Evolutionary conservation across 2,329 filamentous ascomycete genomes (phyloP).

Genomic region (Ceratocystis huliohia): DNA sequence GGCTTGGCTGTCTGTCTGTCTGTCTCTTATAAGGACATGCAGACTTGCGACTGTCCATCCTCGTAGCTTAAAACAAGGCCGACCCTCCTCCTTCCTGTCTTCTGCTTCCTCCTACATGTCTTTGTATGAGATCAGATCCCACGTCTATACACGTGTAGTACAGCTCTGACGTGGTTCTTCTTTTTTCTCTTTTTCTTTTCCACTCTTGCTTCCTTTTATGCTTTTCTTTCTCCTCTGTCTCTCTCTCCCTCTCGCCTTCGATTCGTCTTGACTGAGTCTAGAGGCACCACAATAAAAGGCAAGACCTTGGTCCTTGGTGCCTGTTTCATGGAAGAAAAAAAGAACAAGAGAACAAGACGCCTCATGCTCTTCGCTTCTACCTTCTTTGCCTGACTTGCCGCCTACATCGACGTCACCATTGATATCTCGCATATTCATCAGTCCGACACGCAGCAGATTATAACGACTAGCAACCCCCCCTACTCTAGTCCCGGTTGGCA

Average conservation of each 20-base stretch:
- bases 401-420: too few relatives aligned
- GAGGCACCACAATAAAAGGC: too few relatives aligned
- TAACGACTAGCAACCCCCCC: neutral
- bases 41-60: too few relatives aligned
- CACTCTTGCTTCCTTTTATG: neutral
- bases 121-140: neutral
- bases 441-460: neutral
- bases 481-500: neutral
- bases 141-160: neutral
- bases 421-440: neutral
- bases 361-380: too few relatives aligned
- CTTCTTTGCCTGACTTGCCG: too few relatives aligned
- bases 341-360: too few relatives aligned
- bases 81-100: neutral
- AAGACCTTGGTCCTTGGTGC: too few relatives aligned
- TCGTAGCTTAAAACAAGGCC: too few relatives aligned
- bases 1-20: neutral
- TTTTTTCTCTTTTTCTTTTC: neutral
- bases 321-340: too few relatives aligned
- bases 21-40: too few relatives aligned
- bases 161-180: slow-evolving; percentile 6
- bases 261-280: too few relatives aligned
- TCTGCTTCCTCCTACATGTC: neutral
- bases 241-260: neutral
- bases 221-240: neutral